These are phyloP conservation scores for Rossbeevera mucosa DNA, from an alignment of 768 basidiomycete genomes.

Conservation along the genomic window DNA sequence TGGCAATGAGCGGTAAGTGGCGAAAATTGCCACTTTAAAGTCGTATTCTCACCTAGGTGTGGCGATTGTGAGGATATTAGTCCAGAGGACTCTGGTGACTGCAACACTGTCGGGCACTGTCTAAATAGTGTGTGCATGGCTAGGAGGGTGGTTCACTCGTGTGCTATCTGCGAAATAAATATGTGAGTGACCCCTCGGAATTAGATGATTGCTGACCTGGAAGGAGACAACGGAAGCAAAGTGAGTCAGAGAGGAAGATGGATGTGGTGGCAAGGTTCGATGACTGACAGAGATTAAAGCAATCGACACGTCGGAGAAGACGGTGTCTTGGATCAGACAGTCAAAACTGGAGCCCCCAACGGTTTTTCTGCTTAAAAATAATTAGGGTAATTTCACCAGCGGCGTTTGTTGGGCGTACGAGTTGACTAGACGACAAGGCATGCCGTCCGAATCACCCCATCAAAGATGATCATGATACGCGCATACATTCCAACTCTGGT, in stretches of 20 bases:
- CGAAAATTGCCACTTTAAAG: neutral
- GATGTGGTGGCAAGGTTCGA: neutral
- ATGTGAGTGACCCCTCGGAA: neutral
- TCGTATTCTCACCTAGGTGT: conserved; percentile 7
- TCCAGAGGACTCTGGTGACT: neutral
- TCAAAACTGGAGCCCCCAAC: neutral
- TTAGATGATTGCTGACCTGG: neutral
- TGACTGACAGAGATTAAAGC: neutral
- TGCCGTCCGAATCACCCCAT: neutral
- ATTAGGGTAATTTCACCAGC: neutral
- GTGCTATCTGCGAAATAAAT: neutral
- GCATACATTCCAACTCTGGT: neutral
- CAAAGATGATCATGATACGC: neutral
- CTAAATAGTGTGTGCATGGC: neutral
- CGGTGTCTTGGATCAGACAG: neutral
- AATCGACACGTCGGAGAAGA: neutral
- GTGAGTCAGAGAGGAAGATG: neutral
- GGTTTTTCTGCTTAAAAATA: neutral
- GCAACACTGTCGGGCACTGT: neutral
- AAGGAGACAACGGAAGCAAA: neutral
- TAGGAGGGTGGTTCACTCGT: neutral
- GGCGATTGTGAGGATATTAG: neutral
- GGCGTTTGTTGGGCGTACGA: neutral
- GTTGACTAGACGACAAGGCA: conserved; percentile 1
- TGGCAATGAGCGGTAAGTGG: conserved; percentile 2